A percentile compares a stretch with the other conserved stretches of the same genome.
phyloP scores from a whole-genome alignment of 2,329 filamentous ascomycete genomes.

The Phialophora expanda region DNA sequence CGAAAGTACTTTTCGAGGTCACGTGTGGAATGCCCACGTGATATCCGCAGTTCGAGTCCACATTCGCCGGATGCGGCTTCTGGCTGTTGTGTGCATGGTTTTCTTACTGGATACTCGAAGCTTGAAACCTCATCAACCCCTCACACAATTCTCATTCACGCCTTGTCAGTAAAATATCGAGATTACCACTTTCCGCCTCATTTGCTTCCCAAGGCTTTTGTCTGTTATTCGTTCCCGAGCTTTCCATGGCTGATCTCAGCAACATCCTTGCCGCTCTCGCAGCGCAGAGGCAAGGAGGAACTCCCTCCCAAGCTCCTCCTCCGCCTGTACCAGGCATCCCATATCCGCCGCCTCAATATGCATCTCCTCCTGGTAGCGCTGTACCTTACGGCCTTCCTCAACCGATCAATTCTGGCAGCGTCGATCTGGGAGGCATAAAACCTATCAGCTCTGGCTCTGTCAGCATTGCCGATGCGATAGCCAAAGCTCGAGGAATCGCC shows the following conservation, averaged over 20 bases:
- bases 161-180: not conserved
- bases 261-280: constrained; percentile 61
- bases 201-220: not conserved
- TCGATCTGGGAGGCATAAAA: constrained; percentile 80
- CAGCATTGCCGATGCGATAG: constrained; percentile 81
- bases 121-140: constrained; percentile 8
- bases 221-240: not conserved
- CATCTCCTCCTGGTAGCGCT: constrained; percentile 48
- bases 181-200: not conserved
- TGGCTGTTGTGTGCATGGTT: not conserved
- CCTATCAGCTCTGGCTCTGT: constrained; percentile 80
- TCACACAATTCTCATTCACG: not conserved
- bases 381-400: constrained; percentile 52
- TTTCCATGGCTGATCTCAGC: constrained; percentile 50
- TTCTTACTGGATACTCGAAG: constrained; percentile 12
- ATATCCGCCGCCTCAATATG: constrained; percentile 53
- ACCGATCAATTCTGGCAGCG: constrained; percentile 65
- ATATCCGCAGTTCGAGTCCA: not conserved
- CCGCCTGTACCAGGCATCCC: constrained; percentile 46
- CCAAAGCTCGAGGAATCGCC: constrained; percentile 81
- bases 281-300: constrained; percentile 56
- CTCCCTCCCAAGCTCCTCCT: constrained; percentile 51
- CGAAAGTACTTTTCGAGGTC: not conserved
- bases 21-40: not conserved
- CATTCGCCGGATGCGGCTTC: constrained; percentile 5